Evolutionary conservation across 768 basidiomycete genomes (phyloP).

Genomic region (Russula foetens): DNA sequence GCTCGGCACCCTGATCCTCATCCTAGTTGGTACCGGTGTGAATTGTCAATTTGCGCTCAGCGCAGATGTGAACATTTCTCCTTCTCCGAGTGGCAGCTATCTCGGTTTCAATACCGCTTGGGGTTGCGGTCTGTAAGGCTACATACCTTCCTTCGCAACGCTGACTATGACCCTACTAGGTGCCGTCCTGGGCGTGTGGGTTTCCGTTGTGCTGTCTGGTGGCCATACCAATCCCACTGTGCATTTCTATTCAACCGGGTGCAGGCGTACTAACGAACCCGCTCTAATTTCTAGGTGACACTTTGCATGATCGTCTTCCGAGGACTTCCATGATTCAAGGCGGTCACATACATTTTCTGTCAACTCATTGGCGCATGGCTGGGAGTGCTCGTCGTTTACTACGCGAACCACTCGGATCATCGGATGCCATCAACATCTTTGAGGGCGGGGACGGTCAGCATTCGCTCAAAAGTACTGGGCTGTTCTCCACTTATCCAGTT

Average conservation of each 20-base stretch:
- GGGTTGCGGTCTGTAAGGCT: conserved; percentile 18
- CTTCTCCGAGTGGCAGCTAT: conserved; percentile 22
- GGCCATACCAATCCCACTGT: conserved; percentile 45
- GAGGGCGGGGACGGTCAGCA: conserved; percentile 50
- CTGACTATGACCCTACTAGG: conserved; percentile 26
- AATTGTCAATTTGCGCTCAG: conserved; percentile 23
- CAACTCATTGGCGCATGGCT: conserved; percentile 55
- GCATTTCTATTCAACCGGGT: background rate
- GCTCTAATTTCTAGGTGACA: conserved; percentile 43
- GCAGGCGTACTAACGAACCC: background rate
- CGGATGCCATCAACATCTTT: conserved; percentile 53
- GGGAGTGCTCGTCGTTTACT: conserved; percentile 53
- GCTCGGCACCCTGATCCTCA: conserved; percentile 24
- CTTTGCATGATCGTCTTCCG: conserved; percentile 60
- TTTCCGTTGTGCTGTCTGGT: conserved; percentile 57
- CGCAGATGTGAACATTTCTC: conserved; percentile 13
- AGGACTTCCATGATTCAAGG: conserved; percentile 74
- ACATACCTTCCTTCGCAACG: background rate
- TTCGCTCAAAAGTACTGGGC: conserved; percentile 46
- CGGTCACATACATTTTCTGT: conserved; percentile 56
- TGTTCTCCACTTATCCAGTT: conserved; percentile 60
- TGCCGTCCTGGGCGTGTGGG: conserved; percentile 61
- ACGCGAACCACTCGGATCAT: conserved; percentile 57
- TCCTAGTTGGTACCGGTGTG: conserved; percentile 23
- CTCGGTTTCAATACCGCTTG: conserved; percentile 21